Evolutionary conservation across 2,329 filamentous ascomycete genomes (phyloP).

Genomic region (Verticillium zaregamsianum): DNA sequence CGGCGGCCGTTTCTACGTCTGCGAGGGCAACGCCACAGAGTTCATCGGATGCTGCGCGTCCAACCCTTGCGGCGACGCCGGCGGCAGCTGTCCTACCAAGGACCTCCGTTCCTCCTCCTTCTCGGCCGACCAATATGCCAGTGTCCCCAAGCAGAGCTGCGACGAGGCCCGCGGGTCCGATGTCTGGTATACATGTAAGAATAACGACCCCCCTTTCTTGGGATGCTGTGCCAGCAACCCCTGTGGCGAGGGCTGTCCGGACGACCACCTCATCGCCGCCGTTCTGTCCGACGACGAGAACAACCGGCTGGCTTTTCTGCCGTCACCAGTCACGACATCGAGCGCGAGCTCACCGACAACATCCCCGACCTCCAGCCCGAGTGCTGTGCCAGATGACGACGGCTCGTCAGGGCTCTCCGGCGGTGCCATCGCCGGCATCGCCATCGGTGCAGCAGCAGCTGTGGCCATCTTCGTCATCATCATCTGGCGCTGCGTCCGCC

Average conservation of each 20-base stretch:
- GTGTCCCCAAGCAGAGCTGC: constrained; percentile 28
- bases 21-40: constrained; percentile 20
- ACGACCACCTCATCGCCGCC: constrained; percentile 16
- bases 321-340: constrained; percentile 1
- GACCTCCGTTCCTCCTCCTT: constrained; percentile 24
- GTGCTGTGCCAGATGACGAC: no score
- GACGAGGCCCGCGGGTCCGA: constrained; percentile 11
- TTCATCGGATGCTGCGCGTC: constrained; percentile 37
- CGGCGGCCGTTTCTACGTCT: constrained; percentile 31
- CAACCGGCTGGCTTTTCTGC: constrained; percentile 11
- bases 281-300: constrained; percentile 17
- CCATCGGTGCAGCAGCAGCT: constrained; percentile 10
- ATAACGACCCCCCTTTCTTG: constrained; percentile 26
- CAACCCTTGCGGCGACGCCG: constrained; percentile 26
- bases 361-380: background rate
- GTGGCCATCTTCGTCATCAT: constrained; percentile 7
- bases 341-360: background rate
- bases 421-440: constrained; percentile 15
- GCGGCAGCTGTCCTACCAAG: constrained; percentile 26
- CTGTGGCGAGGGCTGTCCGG: constrained; percentile 23
- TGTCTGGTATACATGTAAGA: constrained; percentile 29
- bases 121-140: constrained; percentile 14
- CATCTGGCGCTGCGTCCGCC: constrained; percentile 10
- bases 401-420: constrained; percentile 4
- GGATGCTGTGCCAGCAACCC: constrained; percentile 33